Evolutionary conservation across 2,329 filamentous ascomycete species (phyloP).

Genomic region (Talaromyces sp.): DNA sequence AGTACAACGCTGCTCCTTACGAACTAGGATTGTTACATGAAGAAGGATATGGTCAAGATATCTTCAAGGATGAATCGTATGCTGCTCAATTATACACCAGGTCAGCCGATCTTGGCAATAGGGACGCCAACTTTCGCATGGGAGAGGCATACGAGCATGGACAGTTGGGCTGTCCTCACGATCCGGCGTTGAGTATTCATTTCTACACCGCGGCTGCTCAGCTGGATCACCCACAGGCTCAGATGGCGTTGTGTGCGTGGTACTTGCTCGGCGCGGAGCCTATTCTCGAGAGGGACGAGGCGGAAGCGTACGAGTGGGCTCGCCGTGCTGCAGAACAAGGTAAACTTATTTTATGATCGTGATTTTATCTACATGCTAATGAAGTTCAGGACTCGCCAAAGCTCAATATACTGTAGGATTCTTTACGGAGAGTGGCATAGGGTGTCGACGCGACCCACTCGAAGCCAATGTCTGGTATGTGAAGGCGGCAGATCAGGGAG

Average conservation of each 20-base stretch:
- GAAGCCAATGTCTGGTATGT: constrained; percentile 99
- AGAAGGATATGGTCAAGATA: constrained; percentile 87
- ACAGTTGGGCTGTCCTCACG: constrained; percentile 77
- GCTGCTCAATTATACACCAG: constrained; percentile 93
- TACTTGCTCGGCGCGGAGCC: constrained; percentile 94
- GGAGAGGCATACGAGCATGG: constrained; percentile 98
- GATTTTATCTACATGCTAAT: background rate
- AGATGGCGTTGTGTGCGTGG: constrained; percentile 99
- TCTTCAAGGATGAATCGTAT: constrained; percentile 87
- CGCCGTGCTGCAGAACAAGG: constrained; percentile 79
- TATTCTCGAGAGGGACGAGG: constrained; percentile 89
- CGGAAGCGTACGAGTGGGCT: constrained; percentile 96
- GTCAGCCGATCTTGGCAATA: constrained; percentile 84
- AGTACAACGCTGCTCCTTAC: constrained; percentile 91
- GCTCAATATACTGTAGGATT: constrained; percentile 96
- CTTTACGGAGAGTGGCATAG: constrained; percentile 98
- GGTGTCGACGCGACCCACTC: constrained; percentile 87
- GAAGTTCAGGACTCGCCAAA: constrained; percentile 46
- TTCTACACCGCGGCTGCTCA: constrained; percentile 95
- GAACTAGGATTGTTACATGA: constrained; percentile 87
- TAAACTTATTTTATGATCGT: constrained; percentile 46
- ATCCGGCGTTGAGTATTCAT: constrained; percentile 90
- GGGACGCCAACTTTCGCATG: constrained; percentile 80
- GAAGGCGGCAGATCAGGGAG: constrained; percentile 85
- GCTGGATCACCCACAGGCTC: constrained; percentile 75